Conservation (phyloP, 305 asterid species). For the Fraxinus platypoda region DNA sequence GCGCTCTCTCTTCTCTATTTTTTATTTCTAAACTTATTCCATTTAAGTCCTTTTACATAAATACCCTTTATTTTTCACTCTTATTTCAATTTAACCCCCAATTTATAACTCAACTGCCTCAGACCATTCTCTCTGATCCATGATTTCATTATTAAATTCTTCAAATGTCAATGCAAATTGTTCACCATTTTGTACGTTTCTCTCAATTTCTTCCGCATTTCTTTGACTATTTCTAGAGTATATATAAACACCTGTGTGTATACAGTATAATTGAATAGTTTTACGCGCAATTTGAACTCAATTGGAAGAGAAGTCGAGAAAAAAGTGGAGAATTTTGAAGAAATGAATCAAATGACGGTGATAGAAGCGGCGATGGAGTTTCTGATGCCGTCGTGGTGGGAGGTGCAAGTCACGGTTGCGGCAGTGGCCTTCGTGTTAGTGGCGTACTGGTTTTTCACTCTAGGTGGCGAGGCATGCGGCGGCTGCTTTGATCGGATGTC, state of each 20-base stretch:
- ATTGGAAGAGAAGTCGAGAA: constrained; percentile 1
- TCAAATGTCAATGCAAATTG: constrained; percentile 1
- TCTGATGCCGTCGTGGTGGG: constrained; percentile 95
- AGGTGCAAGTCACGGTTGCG: constrained; percentile 75
- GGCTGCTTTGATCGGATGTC: constrained; percentile 50
- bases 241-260: constrained; percentile 20
- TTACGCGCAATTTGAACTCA: constrained; percentile 18
- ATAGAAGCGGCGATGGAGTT: constrained; percentile 58
- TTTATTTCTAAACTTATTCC: neutral
- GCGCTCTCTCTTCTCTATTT: neutral
- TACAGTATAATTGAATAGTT: constrained; percentile 34
- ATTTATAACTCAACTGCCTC: neutral
- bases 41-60: constrained; percentile 9
- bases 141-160: constrained; percentile 8
- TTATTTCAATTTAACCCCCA: constrained; percentile 14
- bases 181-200: constrained; percentile 26
- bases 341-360: constrained; percentile 23
- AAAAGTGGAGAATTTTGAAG: neutral
- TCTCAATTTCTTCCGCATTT: constrained; percentile 33
- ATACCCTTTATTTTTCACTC: neutral
- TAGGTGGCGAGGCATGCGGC: constrained; percentile 33
- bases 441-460: constrained; percentile 60
- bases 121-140: constrained; percentile 19
- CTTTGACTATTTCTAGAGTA: constrained; percentile 33
- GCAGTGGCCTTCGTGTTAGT: constrained; percentile 67